Conservation (phyloP, 2,329 filamentous ascomycete species). For the Fusarium beomiforme region DNA sequence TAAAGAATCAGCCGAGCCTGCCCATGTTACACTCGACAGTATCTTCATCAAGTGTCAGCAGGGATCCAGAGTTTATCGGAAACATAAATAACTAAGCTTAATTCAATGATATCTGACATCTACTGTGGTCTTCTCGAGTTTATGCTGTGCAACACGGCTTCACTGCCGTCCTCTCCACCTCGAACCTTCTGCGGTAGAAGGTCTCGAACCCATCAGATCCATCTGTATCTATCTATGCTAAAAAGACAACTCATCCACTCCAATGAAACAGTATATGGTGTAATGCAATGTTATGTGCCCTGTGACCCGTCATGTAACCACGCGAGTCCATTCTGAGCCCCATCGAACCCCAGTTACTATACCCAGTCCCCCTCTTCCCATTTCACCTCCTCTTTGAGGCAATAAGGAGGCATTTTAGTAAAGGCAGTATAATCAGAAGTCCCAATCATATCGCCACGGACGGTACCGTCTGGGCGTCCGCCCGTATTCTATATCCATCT, state of each 20-base stretch:
- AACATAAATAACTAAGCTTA: neutral
- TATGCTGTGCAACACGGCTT: neutral
- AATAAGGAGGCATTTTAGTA: neutral
- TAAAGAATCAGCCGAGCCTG: neutral
- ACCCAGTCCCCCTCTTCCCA: neutral
- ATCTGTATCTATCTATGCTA: neutral
- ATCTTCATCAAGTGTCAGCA: neutral
- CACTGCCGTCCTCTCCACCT: neutral
- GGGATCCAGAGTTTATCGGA: neutral
- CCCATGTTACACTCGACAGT: neutral
- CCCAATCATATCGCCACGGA: no score
- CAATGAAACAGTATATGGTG: neutral
- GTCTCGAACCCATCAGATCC: neutral
- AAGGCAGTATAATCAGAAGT: neutral
- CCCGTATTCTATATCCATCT: neutral
- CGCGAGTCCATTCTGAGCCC: neutral
- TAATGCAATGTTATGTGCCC: neutral
- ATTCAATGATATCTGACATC: neutral
- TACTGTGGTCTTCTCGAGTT: neutral
- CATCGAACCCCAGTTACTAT: neutral
- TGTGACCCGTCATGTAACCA: no score
- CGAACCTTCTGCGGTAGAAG: neutral
- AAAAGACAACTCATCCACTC: neutral
- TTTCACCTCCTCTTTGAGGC: neutral
- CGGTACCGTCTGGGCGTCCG: neutral